A percentile compares a stretch with the other conserved stretches of the same genome.
Evolutionary conservation across 495 filamentous ascomycete genomes (phyloP).

Genomic region (Aspergillus sparsus): DNA sequence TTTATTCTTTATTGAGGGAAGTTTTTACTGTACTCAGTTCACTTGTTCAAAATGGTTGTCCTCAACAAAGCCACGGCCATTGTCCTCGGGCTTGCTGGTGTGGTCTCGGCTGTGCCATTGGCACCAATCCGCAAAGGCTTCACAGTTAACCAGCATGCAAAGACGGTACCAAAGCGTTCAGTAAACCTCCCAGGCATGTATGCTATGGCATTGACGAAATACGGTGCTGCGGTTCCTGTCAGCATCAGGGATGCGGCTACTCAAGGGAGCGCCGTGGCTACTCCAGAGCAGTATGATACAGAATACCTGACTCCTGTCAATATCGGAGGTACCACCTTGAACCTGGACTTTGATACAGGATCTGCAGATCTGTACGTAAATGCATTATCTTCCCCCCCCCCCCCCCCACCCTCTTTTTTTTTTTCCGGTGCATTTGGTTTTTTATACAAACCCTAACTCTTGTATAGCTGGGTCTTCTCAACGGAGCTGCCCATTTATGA

Average conservation of each 20-base stretch:
- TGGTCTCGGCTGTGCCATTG: constrained; percentile 38
- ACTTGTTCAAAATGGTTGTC: constrained; percentile 42
- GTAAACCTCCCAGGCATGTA: constrained; percentile 46
- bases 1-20: neutral
- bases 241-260: constrained; percentile 46
- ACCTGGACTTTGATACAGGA: constrained; percentile 75
- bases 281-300: constrained; percentile 57
- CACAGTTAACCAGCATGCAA: constrained; percentile 42
- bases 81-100: constrained; percentile 35
- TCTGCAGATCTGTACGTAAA: constrained; percentile 68
- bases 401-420: neutral
- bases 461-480: constrained; percentile 55
- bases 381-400: neutral
- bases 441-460: neutral
- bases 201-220: constrained; percentile 47
- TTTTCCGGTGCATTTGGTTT: neutral
- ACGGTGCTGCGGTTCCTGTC: constrained; percentile 41
- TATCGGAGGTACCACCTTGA: constrained; percentile 62
- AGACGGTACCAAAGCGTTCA: constrained; percentile 31
- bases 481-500: constrained; percentile 44
- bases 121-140: constrained; percentile 36
- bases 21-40: neutral
- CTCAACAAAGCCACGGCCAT: constrained; percentile 41
- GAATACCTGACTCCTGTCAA: constrained; percentile 69
- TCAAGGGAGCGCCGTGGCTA: constrained; percentile 51